Evolutionary conservation across 805 yeast genomes (phyloP), one percentile per base, ranked within the genome.

Genomic region (Lachancea nothofagi): DNA sequence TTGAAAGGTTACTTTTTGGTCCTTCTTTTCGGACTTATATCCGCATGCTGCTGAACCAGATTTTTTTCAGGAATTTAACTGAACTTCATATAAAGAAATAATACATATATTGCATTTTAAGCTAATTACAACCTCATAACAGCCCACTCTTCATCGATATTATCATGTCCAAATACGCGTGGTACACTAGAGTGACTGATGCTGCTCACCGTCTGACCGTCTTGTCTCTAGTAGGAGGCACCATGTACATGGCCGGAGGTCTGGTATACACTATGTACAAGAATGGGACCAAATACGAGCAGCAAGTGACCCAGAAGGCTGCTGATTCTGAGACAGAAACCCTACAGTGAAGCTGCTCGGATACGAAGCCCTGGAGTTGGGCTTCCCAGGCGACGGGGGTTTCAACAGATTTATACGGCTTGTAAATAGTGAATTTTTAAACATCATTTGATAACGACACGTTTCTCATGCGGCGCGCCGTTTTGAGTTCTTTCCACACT

Each of bases 161-260:
- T 8, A 42, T 23, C 22, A 72, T 72, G 77, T 62, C 76, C 18
- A 64, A 61, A 52, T 74, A 75, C 56, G 84, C 89, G 33, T 83
- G 90, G 90, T 82, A 82, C 59, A 77, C 82, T 2, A 79, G 76
- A 59, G 77, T 74, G 3, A 75, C 85, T 2, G 90, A 83, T 59
- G 72, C 82, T 29, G 73, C 72, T 20, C 90, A 83, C 61, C 80
- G 90, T 64, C 59, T 81, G 43, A 78, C 86, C 0, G 88, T 83
- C 32, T 57, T 82, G 17, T 72, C 82, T 3, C 66, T 83, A 22
- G 73, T 79, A 15, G 89, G 89, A 35, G 72, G 72, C 32, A 61
- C 73, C 1, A 40, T 66, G 38, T 75, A 72, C 57, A 70, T 77
- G 70, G 51, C 68, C 8, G 73, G 71, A 22, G 78, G 78, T 42